Evolutionary conservation across 805 yeast genomes (phyloP), one percentile per base, ranked within the genome.

Genomic region (Lipomyces chichibuensis): DNA sequence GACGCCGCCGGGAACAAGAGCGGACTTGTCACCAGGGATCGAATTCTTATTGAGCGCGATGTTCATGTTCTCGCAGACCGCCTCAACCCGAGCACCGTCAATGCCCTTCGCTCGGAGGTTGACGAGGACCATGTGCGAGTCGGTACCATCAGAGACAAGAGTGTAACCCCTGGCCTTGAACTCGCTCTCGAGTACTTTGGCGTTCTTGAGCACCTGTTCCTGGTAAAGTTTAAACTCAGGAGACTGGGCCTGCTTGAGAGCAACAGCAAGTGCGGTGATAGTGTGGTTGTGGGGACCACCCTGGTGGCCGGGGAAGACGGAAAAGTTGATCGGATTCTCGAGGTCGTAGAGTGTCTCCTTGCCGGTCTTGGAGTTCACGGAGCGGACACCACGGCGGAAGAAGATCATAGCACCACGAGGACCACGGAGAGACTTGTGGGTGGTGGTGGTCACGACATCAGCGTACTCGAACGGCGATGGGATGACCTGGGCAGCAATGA

Each of bases 201-300:
- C 98, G 79, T 94, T 94, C 80, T 86, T 85, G 75, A 94, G 82
- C 53, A 95, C 98, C 77, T 90, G 90, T 76, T 84, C 78, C 84
- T 95, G 99, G 83, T 94, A 94, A 77, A 86, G 90, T 79, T 86
- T 90, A 83, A 89, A 95, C 80, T 93, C 98, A 68, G 96, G 96
- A 62, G 91, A 83, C 71, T 87, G 84, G 69, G 97, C 96, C 84
- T 95, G 99, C 80, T 92, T 92, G 79, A 95, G 87, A 62, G 99
- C 98, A 71, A 93, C 95, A 20, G 98, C 98, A 76, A 95, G 83
- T 46, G 98, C 99, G 74, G 98, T 89, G 78, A 95, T 95, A 73
- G 99, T 95, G 83, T 95, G 99, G 85, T 95, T 95, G 83, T 95
- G 98, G 75, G 99, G 99, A 79, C 99, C 99, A 84, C 99, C 99